These are phyloP conservation scores for Coemansia sp. DNA, from an alignment of 192 early-diverging fungal species.

Conservation along the genomic window DNA sequence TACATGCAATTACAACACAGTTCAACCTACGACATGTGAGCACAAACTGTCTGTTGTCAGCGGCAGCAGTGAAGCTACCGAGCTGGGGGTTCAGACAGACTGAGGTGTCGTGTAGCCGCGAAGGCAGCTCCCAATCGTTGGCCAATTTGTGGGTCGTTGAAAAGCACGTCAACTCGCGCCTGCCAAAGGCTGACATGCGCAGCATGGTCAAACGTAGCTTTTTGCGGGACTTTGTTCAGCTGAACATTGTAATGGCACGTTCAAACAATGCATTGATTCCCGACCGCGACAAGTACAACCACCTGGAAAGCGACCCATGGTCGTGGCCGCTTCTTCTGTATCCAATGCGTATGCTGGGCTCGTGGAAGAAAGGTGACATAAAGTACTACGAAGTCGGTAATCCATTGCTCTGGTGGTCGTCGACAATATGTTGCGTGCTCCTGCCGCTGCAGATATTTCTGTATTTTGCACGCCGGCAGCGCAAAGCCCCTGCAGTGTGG, in stretches of 20 bases:
- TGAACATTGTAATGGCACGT: slow-evolving; percentile 37
- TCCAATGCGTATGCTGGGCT: slow-evolving; percentile 86
- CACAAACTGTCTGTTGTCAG: slow-evolving; percentile 74
- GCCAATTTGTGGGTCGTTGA: slow-evolving; percentile 46
- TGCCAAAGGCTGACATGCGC: slow-evolving; percentile 24
- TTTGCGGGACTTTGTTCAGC: slow-evolving; percentile 24
- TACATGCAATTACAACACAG: slow-evolving; percentile 53
- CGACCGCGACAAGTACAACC: slow-evolving; percentile 47
- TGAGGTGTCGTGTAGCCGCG: slow-evolving; percentile 92
- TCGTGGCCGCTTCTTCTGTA: slow-evolving; percentile 82
- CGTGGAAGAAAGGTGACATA: slow-evolving; percentile 61
- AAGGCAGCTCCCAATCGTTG: slow-evolving; percentile 39
- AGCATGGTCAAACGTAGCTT: slow-evolving; percentile 11
- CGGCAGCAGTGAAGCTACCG: slow-evolving; percentile 65
- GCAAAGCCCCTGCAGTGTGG: slow-evolving; percentile 4
- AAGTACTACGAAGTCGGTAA: slow-evolving; percentile 91
- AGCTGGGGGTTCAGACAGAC: slow-evolving; percentile 84
- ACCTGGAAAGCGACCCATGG: slow-evolving; percentile 59
- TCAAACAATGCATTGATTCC: slow-evolving; percentile 46
- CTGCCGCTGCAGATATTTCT: slow-evolving; percentile 14
- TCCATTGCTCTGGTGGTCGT: slow-evolving; percentile 78
- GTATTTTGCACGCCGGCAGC: slow-evolving; percentile 16
- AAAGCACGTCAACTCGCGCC: slow-evolving; percentile 12
- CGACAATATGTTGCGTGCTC: slow-evolving; percentile 31
- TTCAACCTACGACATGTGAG: slow-evolving; percentile 68